Evolutionary conservation across 176 grass and related monocot species (phyloP), one percentile per base, ranked within the genome.

Genomic region (Juncus inflexus): DNA sequence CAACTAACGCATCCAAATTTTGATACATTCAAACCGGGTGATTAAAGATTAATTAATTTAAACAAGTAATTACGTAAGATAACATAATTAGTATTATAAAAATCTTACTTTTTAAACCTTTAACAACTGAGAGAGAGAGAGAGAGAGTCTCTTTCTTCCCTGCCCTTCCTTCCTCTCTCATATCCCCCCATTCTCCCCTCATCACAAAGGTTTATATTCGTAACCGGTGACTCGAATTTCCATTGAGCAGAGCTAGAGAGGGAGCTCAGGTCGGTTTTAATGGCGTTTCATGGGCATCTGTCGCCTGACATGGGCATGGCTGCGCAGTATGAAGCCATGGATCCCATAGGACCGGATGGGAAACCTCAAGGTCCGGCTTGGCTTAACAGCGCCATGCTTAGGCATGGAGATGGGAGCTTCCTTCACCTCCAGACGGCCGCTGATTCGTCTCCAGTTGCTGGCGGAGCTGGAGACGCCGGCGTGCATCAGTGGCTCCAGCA

Each of bases 341-440:
- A 36, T 3, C 60, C 55, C 1, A 69, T 49, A 11, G 78, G 74
- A 9, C 73, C 72, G 0, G 67, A 43, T 3, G 74, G 78, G 12
- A 80, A 77, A 47, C 64, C 66, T 61, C 50, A 56, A 55, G 68
- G 68, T 2, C 85, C 85, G 3, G 77, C 76, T 57, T 90, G 87
- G 87, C 60, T 83, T 40, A 83, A 61, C 73, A 77, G 66, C 42
- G 80, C 72, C 68, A 83, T 83, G 39, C 79, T 85, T 65, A 80
- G 86, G 78, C 84, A 85, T 68, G 79, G 58, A 35, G 86, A 90
- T 54, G 86, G 82, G 71, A 85, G 75, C 78, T 85, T 90, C 75
- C 82, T 90, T 55, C 86, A 90, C 68, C 78, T 90, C 50, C 86
- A 90, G 75, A 85, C 78, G 0, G 75, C 82, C 51, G 80, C 82